Evolutionary conservation across 805 yeast genomes (phyloP).

Genomic region (Nakazawaea populi): DNA sequence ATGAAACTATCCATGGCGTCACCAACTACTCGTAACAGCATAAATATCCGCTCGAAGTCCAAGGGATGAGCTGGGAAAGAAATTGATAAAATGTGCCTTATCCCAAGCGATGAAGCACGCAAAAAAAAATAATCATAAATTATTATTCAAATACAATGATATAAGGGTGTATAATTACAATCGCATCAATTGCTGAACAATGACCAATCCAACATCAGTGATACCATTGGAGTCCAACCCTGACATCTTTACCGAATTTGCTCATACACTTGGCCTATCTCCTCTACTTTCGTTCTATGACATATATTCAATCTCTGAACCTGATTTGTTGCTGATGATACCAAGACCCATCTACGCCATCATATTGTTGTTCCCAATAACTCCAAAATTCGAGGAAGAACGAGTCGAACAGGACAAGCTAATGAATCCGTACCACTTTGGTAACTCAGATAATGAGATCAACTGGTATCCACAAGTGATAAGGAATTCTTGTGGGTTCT

Average conservation of each 20-base stretch:
- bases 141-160: not conserved
- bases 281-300: slow-evolving; percentile 64
- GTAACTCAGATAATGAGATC: slow-evolving; percentile 24
- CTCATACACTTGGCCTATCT: slow-evolving; percentile 61
- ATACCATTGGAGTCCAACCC: slow-evolving; percentile 93
- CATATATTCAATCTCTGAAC: slow-evolving; percentile 79
- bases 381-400: slow-evolving; percentile 51
- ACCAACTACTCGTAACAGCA: no score
- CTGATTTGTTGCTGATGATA: slow-evolving; percentile 69
- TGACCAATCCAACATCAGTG: slow-evolving; percentile 33
- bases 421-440: not conserved
- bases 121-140: not conserved
- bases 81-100: no score
- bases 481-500: slow-evolving; percentile 88
- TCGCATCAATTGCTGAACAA: not conserved
- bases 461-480: slow-evolving; percentile 86
- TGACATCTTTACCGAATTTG: slow-evolving; percentile 66
- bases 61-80: no score
- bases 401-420: slow-evolving; percentile 34
- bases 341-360: slow-evolving; percentile 79
- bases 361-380: slow-evolving; percentile 78
- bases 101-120: no score
- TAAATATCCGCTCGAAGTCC: no score
- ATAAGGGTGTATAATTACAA: no score
- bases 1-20: no score